These are phyloP conservation scores for Pichia gijzeniarum DNA, from an alignment of 805 yeast genomes.

Conservation along the genomic window DNA sequence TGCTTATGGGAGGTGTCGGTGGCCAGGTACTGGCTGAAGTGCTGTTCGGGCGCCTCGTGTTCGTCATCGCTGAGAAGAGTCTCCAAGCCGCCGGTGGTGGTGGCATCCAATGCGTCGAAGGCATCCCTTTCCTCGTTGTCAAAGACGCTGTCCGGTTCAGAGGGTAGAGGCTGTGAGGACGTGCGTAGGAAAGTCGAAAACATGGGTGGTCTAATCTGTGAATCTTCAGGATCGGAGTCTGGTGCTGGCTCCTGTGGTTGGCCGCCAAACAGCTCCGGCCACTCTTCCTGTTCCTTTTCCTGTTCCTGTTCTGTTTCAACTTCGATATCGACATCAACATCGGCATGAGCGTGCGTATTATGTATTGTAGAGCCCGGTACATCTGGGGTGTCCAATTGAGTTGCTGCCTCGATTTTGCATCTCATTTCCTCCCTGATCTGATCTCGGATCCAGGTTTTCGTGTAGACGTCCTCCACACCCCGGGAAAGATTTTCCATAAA, in stretches of 20 bases:
- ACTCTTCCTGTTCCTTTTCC: slow-evolving; percentile 8
- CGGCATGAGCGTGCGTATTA: too few relatives aligned
- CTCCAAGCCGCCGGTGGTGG: neutral
- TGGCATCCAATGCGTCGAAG: slow-evolving; percentile 1
- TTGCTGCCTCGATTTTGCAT: slow-evolving; percentile 5
- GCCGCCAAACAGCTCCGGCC: slow-evolving; percentile 15
- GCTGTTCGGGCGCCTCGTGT: neutral
- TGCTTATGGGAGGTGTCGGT: too few relatives aligned
- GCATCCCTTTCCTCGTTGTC: slow-evolving; percentile 1
- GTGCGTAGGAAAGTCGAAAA: slow-evolving; percentile 13
- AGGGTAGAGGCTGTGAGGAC: slow-evolving; percentile 12
- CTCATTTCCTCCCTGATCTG: slow-evolving; percentile 34
- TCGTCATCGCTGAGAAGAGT: slow-evolving; percentile 3
- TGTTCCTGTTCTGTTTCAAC: too few relatives aligned
- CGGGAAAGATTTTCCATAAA: slow-evolving; percentile 49
- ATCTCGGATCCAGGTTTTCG: slow-evolving; percentile 37
- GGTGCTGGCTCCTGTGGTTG: neutral
- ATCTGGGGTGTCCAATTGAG: neutral
- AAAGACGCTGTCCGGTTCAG: neutral
- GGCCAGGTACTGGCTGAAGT: neutral
- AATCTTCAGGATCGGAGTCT: slow-evolving; percentile 3
- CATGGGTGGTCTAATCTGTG: slow-evolving; percentile 6
- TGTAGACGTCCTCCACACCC: slow-evolving; percentile 38
- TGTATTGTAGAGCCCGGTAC: too few relatives aligned
- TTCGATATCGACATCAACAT: neutral